A percentile compares a stretch with the other conserved stretches of the same genome.
Conservation (phyloP, 1,139 yeast species). For the Candida tunisiensis region DNA sequence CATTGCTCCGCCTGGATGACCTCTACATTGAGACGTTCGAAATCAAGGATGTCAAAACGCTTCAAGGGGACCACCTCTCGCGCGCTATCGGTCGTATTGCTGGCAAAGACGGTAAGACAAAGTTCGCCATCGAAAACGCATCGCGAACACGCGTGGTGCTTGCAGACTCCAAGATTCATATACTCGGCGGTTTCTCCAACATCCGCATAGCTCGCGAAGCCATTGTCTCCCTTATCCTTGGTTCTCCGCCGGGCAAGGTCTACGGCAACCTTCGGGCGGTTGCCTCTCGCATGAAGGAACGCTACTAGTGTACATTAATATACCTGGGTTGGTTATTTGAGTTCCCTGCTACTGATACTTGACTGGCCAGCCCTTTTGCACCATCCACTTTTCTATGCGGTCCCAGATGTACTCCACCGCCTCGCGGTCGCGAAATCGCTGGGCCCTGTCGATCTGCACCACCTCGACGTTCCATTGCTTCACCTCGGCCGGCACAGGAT, state of each 20-base stretch:
- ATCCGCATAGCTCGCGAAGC: conserved; percentile 97
- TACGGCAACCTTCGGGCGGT: conserved; percentile 94
- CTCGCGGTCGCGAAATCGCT: conserved; percentile 80
- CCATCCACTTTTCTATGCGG: conserved; percentile 21
- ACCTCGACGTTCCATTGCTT: conserved; percentile 80
- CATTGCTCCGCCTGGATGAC: conserved; percentile 84
- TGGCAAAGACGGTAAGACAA: conserved; percentile 97
- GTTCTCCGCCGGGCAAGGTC: conserved; percentile 97
- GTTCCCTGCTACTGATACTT: conserved; percentile 1
- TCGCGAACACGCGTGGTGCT: conserved; percentile 94
- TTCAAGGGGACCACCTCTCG: conserved; percentile 89
- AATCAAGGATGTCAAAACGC: conserved; percentile 88
- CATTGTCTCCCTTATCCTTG: conserved; percentile 83
- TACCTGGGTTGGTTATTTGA: not conserved
- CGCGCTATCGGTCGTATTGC: conserved; percentile 99
- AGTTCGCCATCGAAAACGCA: conserved; percentile 96
- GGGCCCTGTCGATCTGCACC: conserved; percentile 62
- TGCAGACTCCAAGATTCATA: conserved; percentile 93
- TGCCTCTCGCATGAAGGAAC: conserved; percentile 92
- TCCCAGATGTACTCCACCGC: conserved; percentile 78
- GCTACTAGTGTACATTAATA: conserved; percentile 33
- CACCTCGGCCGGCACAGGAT: conserved; percentile 57
- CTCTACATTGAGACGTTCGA: conserved; percentile 94
- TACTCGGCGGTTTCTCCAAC: conserved; percentile 91
- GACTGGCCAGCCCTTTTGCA: conserved; percentile 18